phyloP scores from a whole-genome alignment of 1,284 basidiomycete species.

The Sporisorium exsertum region DNA sequence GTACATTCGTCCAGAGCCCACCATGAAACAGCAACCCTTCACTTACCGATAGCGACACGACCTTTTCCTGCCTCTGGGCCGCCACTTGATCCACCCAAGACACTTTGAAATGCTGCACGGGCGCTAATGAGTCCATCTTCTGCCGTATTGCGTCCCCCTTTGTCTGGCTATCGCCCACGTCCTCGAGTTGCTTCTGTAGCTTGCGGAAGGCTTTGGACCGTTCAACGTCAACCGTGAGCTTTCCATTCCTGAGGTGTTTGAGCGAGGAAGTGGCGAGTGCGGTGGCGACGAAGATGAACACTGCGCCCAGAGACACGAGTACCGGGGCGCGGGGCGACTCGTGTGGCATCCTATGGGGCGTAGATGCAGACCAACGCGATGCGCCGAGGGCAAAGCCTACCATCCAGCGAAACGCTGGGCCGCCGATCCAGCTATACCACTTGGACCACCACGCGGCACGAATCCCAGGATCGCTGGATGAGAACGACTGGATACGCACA shows the following conservation, averaged over 20 bases:
- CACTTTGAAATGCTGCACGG: slow-evolving; percentile 23
- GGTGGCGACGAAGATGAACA: slow-evolving; percentile 24
- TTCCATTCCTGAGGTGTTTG: background rate
- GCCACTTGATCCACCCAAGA: background rate
- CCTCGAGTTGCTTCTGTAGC: background rate
- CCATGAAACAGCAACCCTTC: slow-evolving; percentile 31
- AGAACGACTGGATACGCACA: background rate
- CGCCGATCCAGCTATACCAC: slow-evolving; percentile 45
- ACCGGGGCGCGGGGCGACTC: slow-evolving; percentile 9
- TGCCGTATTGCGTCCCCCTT: background rate
- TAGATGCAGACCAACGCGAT: background rate
- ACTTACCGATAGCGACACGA: slow-evolving; percentile 8
- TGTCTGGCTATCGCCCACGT: background rate
- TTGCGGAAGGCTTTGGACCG: slow-evolving; percentile 18
- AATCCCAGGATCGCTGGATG: slow-evolving; percentile 4
- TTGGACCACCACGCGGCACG: slow-evolving; percentile 16
- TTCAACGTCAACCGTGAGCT: slow-evolving; percentile 39
- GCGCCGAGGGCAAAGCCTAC: slow-evolving; percentile 21
- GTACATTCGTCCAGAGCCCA: slow-evolving; percentile 10
- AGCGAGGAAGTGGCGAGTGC: slow-evolving; percentile 23
- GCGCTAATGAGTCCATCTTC: slow-evolving; percentile 20
- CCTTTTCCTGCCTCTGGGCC: background rate
- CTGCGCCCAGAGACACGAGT: slow-evolving; percentile 10
- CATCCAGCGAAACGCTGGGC: slow-evolving; percentile 33
- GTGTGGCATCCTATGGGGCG: slow-evolving; percentile 4